These are phyloP conservation scores for Monsonia emarginata DNA, from an alignment of 441 rosid species.

Conservation along the genomic window DNA sequence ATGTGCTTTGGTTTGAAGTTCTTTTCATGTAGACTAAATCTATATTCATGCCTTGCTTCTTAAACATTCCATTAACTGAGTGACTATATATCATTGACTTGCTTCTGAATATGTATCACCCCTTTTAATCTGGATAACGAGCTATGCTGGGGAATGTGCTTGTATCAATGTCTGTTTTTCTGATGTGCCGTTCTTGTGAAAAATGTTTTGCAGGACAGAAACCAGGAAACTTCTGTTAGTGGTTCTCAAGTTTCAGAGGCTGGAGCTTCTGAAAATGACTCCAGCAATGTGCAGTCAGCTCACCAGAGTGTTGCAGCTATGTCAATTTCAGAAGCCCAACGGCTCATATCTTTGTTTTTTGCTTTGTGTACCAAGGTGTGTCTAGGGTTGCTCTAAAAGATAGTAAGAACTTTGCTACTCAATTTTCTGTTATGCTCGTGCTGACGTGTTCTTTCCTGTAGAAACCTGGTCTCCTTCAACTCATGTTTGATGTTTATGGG, in stretches of 20 bases:
- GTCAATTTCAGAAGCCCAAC: constrained; percentile 75
- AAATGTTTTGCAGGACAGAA: constrained; percentile 41
- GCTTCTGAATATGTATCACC: neutral
- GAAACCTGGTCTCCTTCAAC: constrained; percentile 84
- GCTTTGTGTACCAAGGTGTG: constrained; percentile 93
- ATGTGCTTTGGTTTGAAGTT: neutral
- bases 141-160: neutral
- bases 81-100: neutral
- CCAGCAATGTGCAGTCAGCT: constrained; percentile 34
- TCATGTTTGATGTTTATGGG: constrained; percentile 66
- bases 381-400: constrained; percentile 4
- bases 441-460: constrained; percentile 31
- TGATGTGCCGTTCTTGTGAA: neutral
- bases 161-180: neutral
- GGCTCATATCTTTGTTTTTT: constrained; percentile 70
- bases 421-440: constrained; percentile 6
- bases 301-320: constrained; percentile 39
- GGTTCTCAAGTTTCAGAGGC: constrained; percentile 42
- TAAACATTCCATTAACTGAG: neutral
- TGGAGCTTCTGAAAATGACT: constrained; percentile 42
- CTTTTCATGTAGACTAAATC: neutral
- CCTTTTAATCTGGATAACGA: neutral
- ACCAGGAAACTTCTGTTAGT: constrained; percentile 44
- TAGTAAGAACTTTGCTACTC: neutral
- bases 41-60: neutral